Percentiles rank a stretch among this genome's conserved stretches.
Evolutionary conservation across 2,329 filamentous ascomycete genomes (phyloP).

Genomic region (Monosporascus sp.): DNA sequence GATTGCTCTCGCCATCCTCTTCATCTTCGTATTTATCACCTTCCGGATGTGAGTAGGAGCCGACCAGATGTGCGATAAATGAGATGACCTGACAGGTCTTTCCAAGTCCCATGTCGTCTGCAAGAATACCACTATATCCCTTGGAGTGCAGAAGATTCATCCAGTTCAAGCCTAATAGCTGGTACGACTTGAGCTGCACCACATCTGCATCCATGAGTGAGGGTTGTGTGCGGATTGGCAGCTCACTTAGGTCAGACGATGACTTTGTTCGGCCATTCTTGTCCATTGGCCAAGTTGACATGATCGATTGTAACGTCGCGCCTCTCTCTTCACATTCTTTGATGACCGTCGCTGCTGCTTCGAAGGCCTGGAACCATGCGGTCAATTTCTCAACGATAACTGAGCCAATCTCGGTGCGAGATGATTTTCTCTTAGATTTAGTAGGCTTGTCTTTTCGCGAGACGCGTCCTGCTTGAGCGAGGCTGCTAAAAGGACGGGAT

Average conservation of each 20-base stretch:
- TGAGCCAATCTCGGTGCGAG: slow-evolving; percentile 22
- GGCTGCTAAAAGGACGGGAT: slow-evolving; percentile 15
- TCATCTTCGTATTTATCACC: slow-evolving; percentile 15
- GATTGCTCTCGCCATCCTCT: slow-evolving; percentile 18
- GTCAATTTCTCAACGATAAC: slow-evolving; percentile 35
- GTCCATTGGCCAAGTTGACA: slow-evolving; percentile 24
- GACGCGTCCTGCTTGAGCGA: slow-evolving; percentile 63
- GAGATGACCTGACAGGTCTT: slow-evolving; percentile 97
- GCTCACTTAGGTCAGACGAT: slow-evolving; percentile 24
- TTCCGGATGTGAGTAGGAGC: slow-evolving; percentile 40
- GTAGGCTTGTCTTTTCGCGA: slow-evolving; percentile 30
- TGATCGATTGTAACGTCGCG: slow-evolving; percentile 16
- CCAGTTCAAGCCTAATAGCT: slow-evolving; percentile 94
- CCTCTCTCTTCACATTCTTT: slow-evolving; percentile 43
- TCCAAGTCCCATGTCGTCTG: slow-evolving; percentile 94
- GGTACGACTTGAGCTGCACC: slow-evolving; percentile 83
- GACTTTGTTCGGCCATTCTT: slow-evolving; percentile 29
- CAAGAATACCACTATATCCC: slow-evolving; percentile 80
- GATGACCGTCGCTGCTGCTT: slow-evolving; percentile 35
- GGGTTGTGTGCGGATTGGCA: slow-evolving; percentile 59
- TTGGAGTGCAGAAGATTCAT: slow-evolving; percentile 76
- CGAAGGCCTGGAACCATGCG: slow-evolving; percentile 39
- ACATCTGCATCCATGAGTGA: slow-evolving; percentile 64
- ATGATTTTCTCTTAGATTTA: slow-evolving; percentile 27
- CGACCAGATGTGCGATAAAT: slow-evolving; percentile 77